These are phyloP conservation scores for Globomyces sp. DNA, from an alignment of 371 early-diverging fungal species.

Conservation along the genomic window DNA sequence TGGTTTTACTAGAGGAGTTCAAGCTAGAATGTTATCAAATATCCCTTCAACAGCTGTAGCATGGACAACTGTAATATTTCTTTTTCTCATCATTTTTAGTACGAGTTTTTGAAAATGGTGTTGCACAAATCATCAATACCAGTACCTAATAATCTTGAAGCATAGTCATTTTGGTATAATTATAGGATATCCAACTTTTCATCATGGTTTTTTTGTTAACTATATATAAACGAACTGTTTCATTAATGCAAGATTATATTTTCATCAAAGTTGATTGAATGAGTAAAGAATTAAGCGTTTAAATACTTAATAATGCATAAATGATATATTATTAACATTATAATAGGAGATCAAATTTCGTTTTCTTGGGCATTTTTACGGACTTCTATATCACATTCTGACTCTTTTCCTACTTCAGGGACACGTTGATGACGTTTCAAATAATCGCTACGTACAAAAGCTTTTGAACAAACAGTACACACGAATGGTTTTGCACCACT, in stretches of 20 bases:
- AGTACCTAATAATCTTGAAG: neutral
- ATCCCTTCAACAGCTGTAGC: slow-evolving; percentile 93
- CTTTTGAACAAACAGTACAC: slow-evolving; percentile 60
- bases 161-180: too few relatives aligned
- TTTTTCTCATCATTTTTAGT: slow-evolving; percentile 19
- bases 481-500: slow-evolving; percentile 62
- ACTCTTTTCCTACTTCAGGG: slow-evolving; percentile 17
- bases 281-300: too few relatives aligned
- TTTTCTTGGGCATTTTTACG: neutral
- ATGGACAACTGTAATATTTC: slow-evolving; percentile 69
- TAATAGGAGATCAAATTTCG: too few relatives aligned
- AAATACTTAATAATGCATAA: too few relatives aligned
- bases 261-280: too few relatives aligned
- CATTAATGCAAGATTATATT: too few relatives aligned
- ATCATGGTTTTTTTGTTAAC: too few relatives aligned
- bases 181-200: too few relatives aligned
- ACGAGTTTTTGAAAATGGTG: slow-evolving; percentile 34
- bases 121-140: neutral
- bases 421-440: slow-evolving; percentile 51
- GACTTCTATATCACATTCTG: slow-evolving; percentile 12
- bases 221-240: too few relatives aligned
- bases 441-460: slow-evolving; percentile 73
- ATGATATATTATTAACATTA: too few relatives aligned
- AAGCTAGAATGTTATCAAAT: slow-evolving; percentile 79
- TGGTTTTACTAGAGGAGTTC: slow-evolving; percentile 72